Conservation (phyloP, 192 early-diverging fungal species). For the Radiomyces spectabilis region DNA sequence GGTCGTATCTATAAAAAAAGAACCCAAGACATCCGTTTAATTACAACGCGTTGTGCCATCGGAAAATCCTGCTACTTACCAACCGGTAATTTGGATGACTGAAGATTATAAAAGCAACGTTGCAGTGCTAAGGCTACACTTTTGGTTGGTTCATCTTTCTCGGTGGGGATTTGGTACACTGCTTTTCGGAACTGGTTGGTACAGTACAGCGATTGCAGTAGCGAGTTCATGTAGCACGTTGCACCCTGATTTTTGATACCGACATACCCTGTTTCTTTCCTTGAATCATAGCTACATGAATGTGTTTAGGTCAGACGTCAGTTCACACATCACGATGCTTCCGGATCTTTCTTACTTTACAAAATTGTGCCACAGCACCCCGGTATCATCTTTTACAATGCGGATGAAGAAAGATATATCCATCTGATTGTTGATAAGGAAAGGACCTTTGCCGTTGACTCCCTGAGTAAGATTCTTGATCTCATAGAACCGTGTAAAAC, state of each 20-base stretch:
- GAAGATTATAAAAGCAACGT: slow-evolving; percentile 89
- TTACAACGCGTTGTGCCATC: too few species aligned
- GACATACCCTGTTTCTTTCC: slow-evolving; percentile 83
- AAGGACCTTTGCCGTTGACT: slow-evolving; percentile 37
- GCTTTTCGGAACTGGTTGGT: slow-evolving; percentile 92
- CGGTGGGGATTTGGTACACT: slow-evolving; percentile 89
- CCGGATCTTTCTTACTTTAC: slow-evolving; percentile 42
- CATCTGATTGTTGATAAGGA: slow-evolving; percentile 61
- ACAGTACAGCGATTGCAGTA: slow-evolving; percentile 91
- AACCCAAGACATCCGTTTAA: too few species aligned
- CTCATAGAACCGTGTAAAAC: slow-evolving; percentile 78
- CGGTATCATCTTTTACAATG: slow-evolving; percentile 79
- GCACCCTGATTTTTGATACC: slow-evolving; percentile 96
- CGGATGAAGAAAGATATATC: slow-evolving; percentile 66
- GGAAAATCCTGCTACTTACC: too few species aligned
- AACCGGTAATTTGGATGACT: slow-evolving; percentile 64
- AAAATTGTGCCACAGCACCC: slow-evolving; percentile 94
- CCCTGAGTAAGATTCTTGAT: slow-evolving; percentile 35
- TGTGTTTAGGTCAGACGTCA: neutral
- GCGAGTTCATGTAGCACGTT: slow-evolving; percentile 99
- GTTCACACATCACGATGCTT: neutral
- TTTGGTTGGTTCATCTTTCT: slow-evolving; percentile 77
- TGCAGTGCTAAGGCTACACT: slow-evolving; percentile 88
- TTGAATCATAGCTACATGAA: slow-evolving; percentile 75
- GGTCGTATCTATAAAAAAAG: slow-evolving; percentile 61